Evolutionary conservation across 2,329 filamentous ascomycete species (phyloP), one percentile per base, ranked within the genome.

Genomic region (Cladosporium sp.): DNA sequence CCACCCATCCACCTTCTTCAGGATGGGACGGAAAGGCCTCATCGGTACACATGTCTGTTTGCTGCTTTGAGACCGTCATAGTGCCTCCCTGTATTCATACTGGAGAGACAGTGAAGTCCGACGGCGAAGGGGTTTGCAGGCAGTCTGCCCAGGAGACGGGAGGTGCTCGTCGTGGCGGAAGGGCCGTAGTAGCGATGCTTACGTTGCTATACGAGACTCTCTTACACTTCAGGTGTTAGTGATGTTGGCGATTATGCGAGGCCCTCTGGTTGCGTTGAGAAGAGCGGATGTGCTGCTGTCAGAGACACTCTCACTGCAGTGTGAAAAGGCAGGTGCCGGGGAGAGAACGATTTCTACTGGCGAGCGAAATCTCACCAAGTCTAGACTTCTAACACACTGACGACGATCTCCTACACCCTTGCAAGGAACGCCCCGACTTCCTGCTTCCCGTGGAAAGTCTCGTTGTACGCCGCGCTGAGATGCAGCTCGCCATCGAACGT

Each of bases 351-450:
- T 18, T 18, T 44, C 37, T 44, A 44, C 18, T 44, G 4, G 37
- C 18, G 37, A 44, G 10, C 3, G 10, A 40, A 40, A 18, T 18
- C 2, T 35, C 18, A 2, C 2, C 6, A 10, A 1, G 1, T 44
- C 18, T 44, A 37, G 44, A 53, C 11, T n/a, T 52, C 58, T 14
- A 62, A 11, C 18, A 53, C 49, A 40, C 46, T 31, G 6, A 29
- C 60, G 14, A 62, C 60, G 40, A 62, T 40, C 49, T 21, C 60
- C 49, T 62, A 49, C 60, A 55, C 60, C 23, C 60, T 62, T 5
- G 6, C 60, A 23, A 62, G 53, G n/a, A 62, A 62, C 16, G 23
- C 33, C 12, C 31, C 49, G 3, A 62, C 49, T 18, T 62, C 60
- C 23, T 29, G 14, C 21, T 23, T 52, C 49, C 29, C 60, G 55